Evolutionary conservation across 2,329 filamentous ascomycete genomes (phyloP).

Genomic region (Massarina eburnea): DNA sequence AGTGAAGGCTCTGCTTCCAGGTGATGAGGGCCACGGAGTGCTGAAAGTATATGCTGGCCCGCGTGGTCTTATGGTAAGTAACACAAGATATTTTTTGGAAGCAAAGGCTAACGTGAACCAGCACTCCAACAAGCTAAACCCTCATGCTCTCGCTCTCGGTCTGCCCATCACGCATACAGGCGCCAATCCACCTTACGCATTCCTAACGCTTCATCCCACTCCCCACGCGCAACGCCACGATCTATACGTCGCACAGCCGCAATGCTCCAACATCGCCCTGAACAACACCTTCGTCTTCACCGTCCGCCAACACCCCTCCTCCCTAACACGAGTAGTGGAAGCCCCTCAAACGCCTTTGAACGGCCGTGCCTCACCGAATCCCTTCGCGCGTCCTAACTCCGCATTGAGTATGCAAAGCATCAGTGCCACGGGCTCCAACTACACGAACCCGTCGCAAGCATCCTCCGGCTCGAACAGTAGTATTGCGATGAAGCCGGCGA

Average conservation of each 20-base stretch:
- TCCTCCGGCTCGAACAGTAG: slow-evolving; percentile 60
- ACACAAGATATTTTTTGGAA: background rate
- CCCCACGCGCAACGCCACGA: slow-evolving; percentile 97
- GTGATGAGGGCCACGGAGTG: slow-evolving; percentile 84
- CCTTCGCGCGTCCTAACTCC: slow-evolving; percentile 57
- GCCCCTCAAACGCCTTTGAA: slow-evolving; percentile 15
- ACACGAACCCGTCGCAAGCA: slow-evolving; percentile 59
- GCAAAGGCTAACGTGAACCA: slow-evolving; percentile 24
- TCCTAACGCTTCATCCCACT: slow-evolving; percentile 88
- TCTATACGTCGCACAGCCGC: slow-evolving; percentile 93
- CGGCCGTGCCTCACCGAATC: slow-evolving; percentile 52
- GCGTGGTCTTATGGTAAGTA: slow-evolving; percentile 76
- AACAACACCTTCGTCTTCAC: slow-evolving; percentile 99
- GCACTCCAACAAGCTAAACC: slow-evolving; percentile 94
- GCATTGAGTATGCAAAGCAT: slow-evolving; percentile 64
- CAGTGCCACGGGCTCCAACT: slow-evolving; percentile 54
- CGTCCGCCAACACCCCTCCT: slow-evolving; percentile 86
- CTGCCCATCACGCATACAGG: slow-evolving; percentile 89
- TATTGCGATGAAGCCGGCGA: slow-evolving; percentile 76
- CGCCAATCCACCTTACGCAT: slow-evolving; percentile 92
- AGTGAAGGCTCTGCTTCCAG: slow-evolving; percentile 86
- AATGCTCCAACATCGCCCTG: slow-evolving; percentile 81
- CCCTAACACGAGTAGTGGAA: slow-evolving; percentile 43
- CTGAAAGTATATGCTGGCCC: slow-evolving; percentile 93
- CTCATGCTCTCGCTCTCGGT: slow-evolving; percentile 84